phyloP scores from a whole-genome alignment of 305 asterid species.

The Striga hermonthica region DNA sequence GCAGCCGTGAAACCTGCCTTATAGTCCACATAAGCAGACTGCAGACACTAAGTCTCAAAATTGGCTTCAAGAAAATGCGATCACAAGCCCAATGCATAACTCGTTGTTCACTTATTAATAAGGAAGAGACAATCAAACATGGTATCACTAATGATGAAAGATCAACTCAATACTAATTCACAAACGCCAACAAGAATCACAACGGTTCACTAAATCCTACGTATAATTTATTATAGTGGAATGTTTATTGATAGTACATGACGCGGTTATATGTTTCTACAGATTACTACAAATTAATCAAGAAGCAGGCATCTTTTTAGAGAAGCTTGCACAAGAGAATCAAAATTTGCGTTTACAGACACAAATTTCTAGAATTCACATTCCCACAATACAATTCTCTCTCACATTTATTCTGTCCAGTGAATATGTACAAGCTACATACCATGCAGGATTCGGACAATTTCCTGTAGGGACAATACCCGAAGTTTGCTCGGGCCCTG shows the following conservation, averaged over 20 bases:
- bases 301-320: background rate
- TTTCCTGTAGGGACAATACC: slow-evolving; percentile 26
- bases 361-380: slow-evolving; percentile 38
- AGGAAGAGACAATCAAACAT: too few relatives aligned
- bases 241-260: background rate
- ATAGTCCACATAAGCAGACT: too few relatives aligned
- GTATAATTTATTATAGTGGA: slow-evolving; percentile 17
- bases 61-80: too few relatives aligned
- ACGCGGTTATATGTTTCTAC: too few relatives aligned
- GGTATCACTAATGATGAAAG: too few relatives aligned
- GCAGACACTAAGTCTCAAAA: too few relatives aligned
- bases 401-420: slow-evolving; percentile 34
- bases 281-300: too few relatives aligned
- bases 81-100: too few relatives aligned
- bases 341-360: slow-evolving; percentile 53
- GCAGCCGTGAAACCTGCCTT: too few relatives aligned
- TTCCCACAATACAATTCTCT: slow-evolving; percentile 41
- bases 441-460: slow-evolving; percentile 36
- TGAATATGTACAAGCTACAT: slow-evolving; percentile 48
- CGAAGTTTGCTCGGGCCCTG: slow-evolving; percentile 26
- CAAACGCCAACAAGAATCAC: background rate
- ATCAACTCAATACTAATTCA: too few relatives aligned
- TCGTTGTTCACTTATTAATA: too few relatives aligned
- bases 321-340: slow-evolving; percentile 29
- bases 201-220: background rate